Evolutionary conservation across 805 yeast genomes (phyloP), one percentile per base, ranked within the genome.

Genomic region (Myxozyma lipomycoides): DNA sequence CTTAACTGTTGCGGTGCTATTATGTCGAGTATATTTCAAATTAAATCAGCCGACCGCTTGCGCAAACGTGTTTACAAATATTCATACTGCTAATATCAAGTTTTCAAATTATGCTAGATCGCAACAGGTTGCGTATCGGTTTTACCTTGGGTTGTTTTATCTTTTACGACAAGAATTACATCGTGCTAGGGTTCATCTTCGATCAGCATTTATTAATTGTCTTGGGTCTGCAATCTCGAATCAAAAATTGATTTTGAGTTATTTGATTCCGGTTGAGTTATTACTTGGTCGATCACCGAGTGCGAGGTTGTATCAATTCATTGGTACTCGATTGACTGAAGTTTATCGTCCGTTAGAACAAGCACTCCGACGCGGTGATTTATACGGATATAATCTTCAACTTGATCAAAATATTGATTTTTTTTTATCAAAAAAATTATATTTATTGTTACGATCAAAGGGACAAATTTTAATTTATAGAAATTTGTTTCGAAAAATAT

Each of bases 111-210:
- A 72, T 55, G 70, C 75, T 17, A 60, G 65, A 22, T 65, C 73
- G 12, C 78, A 82, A 61, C 78, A 74, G 49, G 71, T 82, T 5
- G 79, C 76, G 53, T 82, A 78, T 61, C 67, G 84, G 40, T 81
- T 71, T 60, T 74, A 77, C 51, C 66, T 81, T 30, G 82, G 83
- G 2, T 71, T 78, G 40, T 83, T 77, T 59, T 79, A 79, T 58
- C 59, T 81, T 52, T 67, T 76, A 19, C 77, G 79, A 55, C 71
- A 75, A 49, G 78, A 79, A 56, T 66, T 82, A 17, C 67, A 71
- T 3, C 75, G 76, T 48, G 75, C 82, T 2, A 78, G 72, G 58
- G 65, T 67, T 28, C 85, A 83, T 61, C 67, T 84, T 32, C 60
- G 64, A n/a, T 78, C 81, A 78, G 77, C 86, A 36, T 77, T 76